These are phyloP conservation scores for Boletus rex-veris DNA, from an alignment of 768 basidiomycete genomes.

Conservation along the genomic window DNA sequence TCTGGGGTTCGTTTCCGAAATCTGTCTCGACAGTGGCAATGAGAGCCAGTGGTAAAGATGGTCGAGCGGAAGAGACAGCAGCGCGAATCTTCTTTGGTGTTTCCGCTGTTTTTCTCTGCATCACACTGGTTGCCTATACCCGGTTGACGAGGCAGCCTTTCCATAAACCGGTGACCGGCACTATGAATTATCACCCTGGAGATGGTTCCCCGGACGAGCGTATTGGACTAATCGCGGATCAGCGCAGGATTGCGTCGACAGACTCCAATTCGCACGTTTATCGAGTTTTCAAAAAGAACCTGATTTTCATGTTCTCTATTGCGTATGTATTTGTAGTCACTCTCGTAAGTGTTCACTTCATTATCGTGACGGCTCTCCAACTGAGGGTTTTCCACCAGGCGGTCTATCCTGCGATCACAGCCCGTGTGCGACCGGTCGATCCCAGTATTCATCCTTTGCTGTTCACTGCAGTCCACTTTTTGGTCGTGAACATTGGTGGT, in stretches of 20 bases:
- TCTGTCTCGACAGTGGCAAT: not conserved
- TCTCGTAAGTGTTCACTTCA: not conserved
- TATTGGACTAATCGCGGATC: not conserved
- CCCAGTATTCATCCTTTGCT: not conserved
- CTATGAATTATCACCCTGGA: not conserved
- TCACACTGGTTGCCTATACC: not conserved
- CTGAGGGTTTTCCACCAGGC: not conserved
- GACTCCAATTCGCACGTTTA: not conserved
- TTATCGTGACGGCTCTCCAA: not conserved
- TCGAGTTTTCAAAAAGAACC: not conserved
- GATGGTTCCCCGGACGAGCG: not conserved
- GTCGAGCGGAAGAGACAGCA: not conserved
- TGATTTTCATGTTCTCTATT: slow-evolving; percentile 1
- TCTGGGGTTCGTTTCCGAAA: not conserved
- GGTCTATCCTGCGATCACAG: not conserved
- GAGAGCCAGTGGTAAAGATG: not conserved
- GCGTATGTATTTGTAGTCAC: not conserved
- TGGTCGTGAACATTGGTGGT: slow-evolving; percentile 70
- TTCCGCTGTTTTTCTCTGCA: not conserved
- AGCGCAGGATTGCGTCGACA: not conserved
- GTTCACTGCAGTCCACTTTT: slow-evolving; percentile 56
- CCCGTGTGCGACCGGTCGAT: not conserved
- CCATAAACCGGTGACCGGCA: not conserved
- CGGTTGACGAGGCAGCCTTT: not conserved
- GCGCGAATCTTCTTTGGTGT: not conserved